These are phyloP conservation scores for Aethionema arabicum DNA, from an alignment of 345 rosid species.

Conservation along the genomic window DNA sequence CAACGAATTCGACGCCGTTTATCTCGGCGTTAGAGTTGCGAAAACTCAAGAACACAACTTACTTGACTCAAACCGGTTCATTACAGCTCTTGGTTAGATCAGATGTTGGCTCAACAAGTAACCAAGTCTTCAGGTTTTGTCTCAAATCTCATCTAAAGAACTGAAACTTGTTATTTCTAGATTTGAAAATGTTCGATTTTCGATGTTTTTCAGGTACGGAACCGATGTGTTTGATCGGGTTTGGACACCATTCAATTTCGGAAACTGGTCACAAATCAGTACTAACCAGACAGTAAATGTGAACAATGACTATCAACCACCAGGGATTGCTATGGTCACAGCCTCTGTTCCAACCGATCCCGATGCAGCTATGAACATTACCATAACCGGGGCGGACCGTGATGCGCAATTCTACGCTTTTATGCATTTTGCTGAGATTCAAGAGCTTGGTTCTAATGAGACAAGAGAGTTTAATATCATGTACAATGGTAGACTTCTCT, in stretches of 20 bases:
- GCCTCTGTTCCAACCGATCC: constrained; percentile 42
- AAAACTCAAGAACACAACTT: constrained; percentile 34
- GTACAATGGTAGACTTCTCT: constrained; percentile 25
- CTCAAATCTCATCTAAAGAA: background rate
- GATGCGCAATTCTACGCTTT: constrained; percentile 26
- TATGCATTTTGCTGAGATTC: constrained; percentile 53
- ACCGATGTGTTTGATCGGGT: constrained; percentile 46
- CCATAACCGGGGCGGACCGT: background rate
- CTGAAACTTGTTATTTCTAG: background rate
- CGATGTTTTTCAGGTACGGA: constrained; percentile 38
- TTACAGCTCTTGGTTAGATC: constrained; percentile 14
- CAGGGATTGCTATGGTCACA: constrained; percentile 40
- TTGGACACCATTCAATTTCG: constrained; percentile 37
- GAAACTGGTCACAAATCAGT: constrained; percentile 20
- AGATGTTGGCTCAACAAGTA: constrained; percentile 38
- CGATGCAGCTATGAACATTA: constrained; percentile 21
- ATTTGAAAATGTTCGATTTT: constrained; percentile 11
- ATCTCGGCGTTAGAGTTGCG: constrained; percentile 53
- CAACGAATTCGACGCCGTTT: constrained; percentile 48
- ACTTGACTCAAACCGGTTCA: constrained; percentile 34
- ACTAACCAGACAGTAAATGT: constrained; percentile 23
- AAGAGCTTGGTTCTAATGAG: constrained; percentile 35
- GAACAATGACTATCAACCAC: constrained; percentile 27
- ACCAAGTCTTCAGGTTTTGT: constrained; percentile 39
- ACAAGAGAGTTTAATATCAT: constrained; percentile 42